Base-by-base conservation (phyloP, 768 basidiomycete species). In the Chlorophyllum brunneum region DNA sequence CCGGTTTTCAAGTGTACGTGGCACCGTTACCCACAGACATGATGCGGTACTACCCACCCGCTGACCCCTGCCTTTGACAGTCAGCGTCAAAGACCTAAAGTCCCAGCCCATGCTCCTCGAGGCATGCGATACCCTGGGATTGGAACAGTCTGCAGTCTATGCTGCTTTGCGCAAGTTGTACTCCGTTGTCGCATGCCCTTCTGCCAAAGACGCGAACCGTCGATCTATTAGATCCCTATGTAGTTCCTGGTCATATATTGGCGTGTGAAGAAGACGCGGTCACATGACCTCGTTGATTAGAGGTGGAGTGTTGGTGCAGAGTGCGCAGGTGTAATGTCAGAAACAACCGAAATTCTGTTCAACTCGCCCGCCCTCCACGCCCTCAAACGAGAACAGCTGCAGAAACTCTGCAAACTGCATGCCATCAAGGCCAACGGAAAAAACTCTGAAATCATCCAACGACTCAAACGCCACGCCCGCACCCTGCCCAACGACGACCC, bases 341-440 rank as follows among this genome's bases (percentile, higher is more conserved):
- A 81, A 7, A 88, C 85, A 1, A 89, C 86, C 0, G 77, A 89
- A 58, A 92, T 92, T 42, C 68, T 92, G 9, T 89, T 87, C 69
- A 89, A 92, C 67, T 89, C 89, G 3, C 87, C 90, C 0, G 90
- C 91, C 1, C 67, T 93, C 24, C 82, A 90, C 63, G 86, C 88
- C 18, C 79, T 93, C 37, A 91, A 89, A 63, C 85, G 91, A 43
- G 83, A 88, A 40, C 90, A 93, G 62, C 86, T 92, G 37, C 77
- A 89, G 48, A 88, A 87, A 56, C 76, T 93, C 45, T 93, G 90
- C 81, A 92, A 92, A 66, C 79, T 84, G 26, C 87, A 93, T 64
- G 74, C 81, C 0, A 74, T 93, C 63, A 91, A 88, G 66, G 89
- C 86, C 0, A 75, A 77, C 15, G 90, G 91, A 16, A 92, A 92